phyloP scores from a whole-genome alignment of 371 early-diverging fungal genomes.

The Mortierella sp. region DNA sequence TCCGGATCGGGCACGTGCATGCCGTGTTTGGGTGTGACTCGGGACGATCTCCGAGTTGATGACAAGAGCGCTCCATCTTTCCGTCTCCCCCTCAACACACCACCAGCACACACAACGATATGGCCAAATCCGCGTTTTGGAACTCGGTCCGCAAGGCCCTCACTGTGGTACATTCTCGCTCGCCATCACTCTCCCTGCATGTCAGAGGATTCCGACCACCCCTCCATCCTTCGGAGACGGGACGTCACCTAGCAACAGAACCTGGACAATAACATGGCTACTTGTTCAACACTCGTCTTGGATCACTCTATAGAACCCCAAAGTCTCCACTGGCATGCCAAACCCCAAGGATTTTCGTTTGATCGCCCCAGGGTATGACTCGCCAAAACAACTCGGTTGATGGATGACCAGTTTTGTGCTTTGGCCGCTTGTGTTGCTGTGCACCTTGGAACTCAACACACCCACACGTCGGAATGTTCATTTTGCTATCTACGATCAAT shows the following conservation, averaged over 20 bases:
- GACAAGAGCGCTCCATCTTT: neutral
- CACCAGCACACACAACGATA: neutral
- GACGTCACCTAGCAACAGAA: neutral
- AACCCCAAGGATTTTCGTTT: conserved; percentile 69
- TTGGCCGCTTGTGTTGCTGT: neutral
- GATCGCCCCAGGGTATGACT: conserved; percentile 64
- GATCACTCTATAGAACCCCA: conserved; percentile 61
- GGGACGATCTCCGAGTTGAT: neutral
- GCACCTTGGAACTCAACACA: neutral
- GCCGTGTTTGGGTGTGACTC: neutral
- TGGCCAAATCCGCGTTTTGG: conserved; percentile 54
- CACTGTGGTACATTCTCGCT: conserved; percentile 31
- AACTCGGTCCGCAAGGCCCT: conserved; percentile 56
- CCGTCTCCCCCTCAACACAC: neutral
- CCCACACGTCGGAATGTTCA: neutral
- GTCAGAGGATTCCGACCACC: neutral
- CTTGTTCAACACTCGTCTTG: neutral
- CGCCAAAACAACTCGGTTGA: no score
- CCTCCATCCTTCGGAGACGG: neutral
- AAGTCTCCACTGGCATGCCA: conserved; percentile 70
- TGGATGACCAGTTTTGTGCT: no score
- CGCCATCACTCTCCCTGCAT: neutral
- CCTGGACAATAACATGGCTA: neutral
- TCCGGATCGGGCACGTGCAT: no score
- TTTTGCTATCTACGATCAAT: neutral